A percentile compares a stretch with the other conserved stretches of the same genome.
Evolutionary conservation across 176 grass and related monocot genomes (phyloP).

Genomic region (Carex parvula): DNA sequence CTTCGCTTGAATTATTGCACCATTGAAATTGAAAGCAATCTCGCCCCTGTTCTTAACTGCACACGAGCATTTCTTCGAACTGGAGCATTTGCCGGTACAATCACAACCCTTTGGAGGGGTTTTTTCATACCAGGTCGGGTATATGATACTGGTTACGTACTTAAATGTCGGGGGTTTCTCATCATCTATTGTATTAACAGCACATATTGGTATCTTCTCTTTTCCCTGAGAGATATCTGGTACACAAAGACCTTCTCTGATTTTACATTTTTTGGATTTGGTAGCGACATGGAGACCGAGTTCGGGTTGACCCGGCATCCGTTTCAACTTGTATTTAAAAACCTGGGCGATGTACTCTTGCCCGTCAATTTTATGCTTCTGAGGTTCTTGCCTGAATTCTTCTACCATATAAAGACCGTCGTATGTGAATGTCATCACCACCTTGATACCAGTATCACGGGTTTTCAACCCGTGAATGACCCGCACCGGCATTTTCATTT

Average conservation of each 20-base stretch:
- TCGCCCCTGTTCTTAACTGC: constrained; percentile 60
- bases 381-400: constrained; percentile 7
- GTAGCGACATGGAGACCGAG: background rate
- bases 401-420: constrained; percentile 64
- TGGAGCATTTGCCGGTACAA: constrained; percentile 50
- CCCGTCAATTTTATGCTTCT: constrained; percentile 35
- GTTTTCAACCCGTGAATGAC: constrained; percentile 50
- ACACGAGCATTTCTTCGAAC: constrained; percentile 47
- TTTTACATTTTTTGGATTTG: constrained; percentile 3
- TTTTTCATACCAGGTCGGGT: constrained; percentile 20
- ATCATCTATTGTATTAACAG: constrained; percentile 56
- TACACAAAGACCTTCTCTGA: constrained; percentile 14
- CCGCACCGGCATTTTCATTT: constrained; percentile 47
- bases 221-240: constrained; percentile 57
- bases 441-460: constrained; percentile 5
- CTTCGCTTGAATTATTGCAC: constrained; percentile 55
- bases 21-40: constrained; percentile 61
- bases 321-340: constrained; percentile 59
- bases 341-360: constrained; percentile 44
- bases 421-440: constrained; percentile 57
- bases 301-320: constrained; percentile 48
- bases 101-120: constrained; percentile 45
- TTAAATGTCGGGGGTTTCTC: constrained; percentile 8
- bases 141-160: constrained; percentile 8
- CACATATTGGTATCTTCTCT: constrained; percentile 50